Evolutionary conservation across 345 rosid genomes (phyloP), one percentile per base, ranked within the genome.

Genomic region (Ceriops tagal): DNA sequence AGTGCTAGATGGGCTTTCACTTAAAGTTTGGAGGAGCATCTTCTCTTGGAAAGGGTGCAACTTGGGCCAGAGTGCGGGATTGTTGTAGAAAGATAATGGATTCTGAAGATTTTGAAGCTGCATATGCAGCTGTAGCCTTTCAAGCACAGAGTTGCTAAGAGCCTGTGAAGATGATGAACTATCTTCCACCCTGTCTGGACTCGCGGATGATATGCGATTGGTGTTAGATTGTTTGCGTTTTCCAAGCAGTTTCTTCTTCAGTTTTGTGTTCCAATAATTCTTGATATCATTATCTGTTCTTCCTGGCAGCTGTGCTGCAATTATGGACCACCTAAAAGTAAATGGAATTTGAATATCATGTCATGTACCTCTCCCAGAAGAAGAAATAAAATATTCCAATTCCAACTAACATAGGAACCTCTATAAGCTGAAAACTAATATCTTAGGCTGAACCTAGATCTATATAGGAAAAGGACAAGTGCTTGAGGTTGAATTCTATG

Each of bases 241-340:
- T 64, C 97, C 99, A 0, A 95, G 87, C 19, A 95, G 84, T 65
- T 92, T 95, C 83, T 95, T 95, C 96, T 95, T 95, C 86, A 95
- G 64, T 71, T 89, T 88, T 34, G 97, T 92, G 86, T 95, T 95
- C 99, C 99, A 95, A 69, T 95, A 90, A 73, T 95, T 95, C 75
- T 95, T 95, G 21, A 95, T 88, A 71, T 95, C 99, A 69, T 95
- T 92, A 72, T 95, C 99, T n/a, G 99, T 95, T 72, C 99, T 86
- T 73, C 99, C 99, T 21, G 99, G 97, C 68, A 95, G 79, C 66
- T 95, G 99, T 4, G 99, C 99, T 52, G 99, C 99, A 80, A 95
- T 95, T 78, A 95, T 90, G 18, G 99, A 95, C 97, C 99, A 95
- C 81, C 99, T 95, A 78, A 39, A 71, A 53, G 30, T 20, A 71